phyloP scores from a whole-genome alignment of 164 flowering plant genomes.

The Kalanchoe fedtschenkoi region DNA sequence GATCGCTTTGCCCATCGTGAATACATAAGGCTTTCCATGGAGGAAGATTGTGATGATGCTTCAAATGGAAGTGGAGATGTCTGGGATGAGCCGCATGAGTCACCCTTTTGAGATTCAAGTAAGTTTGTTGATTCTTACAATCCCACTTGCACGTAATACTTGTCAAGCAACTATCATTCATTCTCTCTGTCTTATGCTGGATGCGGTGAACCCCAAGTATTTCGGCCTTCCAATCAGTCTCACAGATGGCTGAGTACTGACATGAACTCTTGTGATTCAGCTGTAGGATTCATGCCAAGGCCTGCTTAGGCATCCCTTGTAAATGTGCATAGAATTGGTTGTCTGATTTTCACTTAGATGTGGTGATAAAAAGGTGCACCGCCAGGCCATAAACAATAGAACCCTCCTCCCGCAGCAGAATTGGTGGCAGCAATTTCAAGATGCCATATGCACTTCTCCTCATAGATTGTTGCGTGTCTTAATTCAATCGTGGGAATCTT shows the following conservation, averaged over 20 bases:
- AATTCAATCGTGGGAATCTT: too few species aligned
- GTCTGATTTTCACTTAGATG: neutral
- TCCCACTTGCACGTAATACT: neutral
- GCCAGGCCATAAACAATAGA: neutral
- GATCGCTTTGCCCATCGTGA: conserved; percentile 98
- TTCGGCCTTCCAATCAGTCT: neutral
- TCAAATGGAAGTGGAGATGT: conserved; percentile 97
- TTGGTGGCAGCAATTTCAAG: too few species aligned
- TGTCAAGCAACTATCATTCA: neutral
- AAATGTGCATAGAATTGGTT: conserved; percentile 2
- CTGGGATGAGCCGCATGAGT: conserved; percentile 93
- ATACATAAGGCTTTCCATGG: conserved; percentile 95
- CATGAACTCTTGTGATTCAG: neutral
- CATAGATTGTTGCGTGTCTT: too few species aligned
- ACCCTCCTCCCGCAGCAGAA: too few species aligned
- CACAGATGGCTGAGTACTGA: neutral
- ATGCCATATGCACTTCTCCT: too few species aligned
- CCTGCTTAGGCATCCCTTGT: neutral
- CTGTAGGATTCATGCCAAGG: neutral
- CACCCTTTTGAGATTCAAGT: conserved; percentile 45
- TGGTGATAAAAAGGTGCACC: neutral
- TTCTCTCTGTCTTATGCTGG: neutral
- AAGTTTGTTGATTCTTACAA: neutral
- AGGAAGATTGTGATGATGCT: conserved; percentile 95
- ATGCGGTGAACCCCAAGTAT: neutral